Percentiles rank a stretch among this genome's conserved stretches.
Conservation (phyloP, 1,284 basidiomycete species). For the Schizophyllum amplum region DNA sequence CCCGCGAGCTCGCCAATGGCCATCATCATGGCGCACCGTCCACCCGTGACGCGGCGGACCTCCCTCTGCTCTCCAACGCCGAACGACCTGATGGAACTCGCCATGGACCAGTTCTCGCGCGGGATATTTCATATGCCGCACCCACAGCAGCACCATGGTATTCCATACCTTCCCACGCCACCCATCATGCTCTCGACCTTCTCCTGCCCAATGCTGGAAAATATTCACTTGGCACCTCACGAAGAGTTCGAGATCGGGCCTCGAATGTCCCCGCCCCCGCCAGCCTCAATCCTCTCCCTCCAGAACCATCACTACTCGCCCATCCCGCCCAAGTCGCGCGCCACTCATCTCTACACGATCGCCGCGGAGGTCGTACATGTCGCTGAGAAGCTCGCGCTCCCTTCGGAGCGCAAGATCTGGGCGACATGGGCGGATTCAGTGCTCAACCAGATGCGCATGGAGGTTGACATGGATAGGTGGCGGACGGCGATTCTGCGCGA, state of each 20-base stretch:
- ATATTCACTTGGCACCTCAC: background rate
- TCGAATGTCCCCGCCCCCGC: background rate
- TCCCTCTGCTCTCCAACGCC: conserved; percentile 32
- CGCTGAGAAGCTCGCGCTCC: conserved; percentile 38
- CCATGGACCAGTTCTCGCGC: conserved; percentile 58
- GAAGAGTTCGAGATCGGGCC: background rate
- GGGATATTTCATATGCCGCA: conserved; percentile 65
- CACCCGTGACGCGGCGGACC: conserved; percentile 43
- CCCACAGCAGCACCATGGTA: conserved; percentile 21
- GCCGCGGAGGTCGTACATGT: conserved; percentile 47
- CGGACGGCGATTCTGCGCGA: conserved; percentile 33
- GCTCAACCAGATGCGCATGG: conserved; percentile 52
- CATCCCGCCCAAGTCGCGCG: conserved; percentile 34
- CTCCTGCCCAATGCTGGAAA: background rate
- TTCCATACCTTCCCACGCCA: conserved; percentile 9
- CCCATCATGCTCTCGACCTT: conserved; percentile 1
- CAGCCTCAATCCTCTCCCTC: background rate
- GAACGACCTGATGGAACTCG: conserved; percentile 44
- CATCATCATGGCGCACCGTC: conserved; percentile 36
- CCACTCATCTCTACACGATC: conserved; percentile 48
- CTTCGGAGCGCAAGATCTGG: conserved; percentile 41
- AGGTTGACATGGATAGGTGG: conserved; percentile 39
- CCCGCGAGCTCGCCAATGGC: conserved; percentile 43
- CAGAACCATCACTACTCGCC: background rate
- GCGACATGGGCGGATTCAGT: conserved; percentile 50